Conservation (phyloP, 2,329 filamentous ascomycete genomes). For the Monilinia fructicola region DNA sequence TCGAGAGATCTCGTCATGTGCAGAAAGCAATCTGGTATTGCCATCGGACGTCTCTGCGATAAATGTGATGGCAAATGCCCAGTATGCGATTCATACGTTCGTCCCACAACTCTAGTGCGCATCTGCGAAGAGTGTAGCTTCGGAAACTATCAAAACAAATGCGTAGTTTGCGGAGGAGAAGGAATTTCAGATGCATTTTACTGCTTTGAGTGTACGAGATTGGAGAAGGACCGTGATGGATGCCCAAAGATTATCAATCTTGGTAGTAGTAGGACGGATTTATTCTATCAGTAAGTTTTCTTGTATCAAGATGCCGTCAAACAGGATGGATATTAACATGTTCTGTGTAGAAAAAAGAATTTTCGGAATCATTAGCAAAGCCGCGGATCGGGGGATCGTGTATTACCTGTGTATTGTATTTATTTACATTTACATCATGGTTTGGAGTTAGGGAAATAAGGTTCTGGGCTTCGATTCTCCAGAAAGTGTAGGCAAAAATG, state of each 20-base stretch:
- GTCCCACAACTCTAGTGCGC: slow-evolving; percentile 91
- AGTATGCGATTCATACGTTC: slow-evolving; percentile 98
- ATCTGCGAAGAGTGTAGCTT: slow-evolving; percentile 99
- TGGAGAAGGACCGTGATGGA: slow-evolving; percentile 96
- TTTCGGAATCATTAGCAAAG: slow-evolving; percentile 55
- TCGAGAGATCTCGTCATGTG: slow-evolving; percentile 95
- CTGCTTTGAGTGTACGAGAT: slow-evolving; percentile 95
- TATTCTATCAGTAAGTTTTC: slow-evolving; percentile 47
- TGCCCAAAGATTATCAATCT: slow-evolving; percentile 99
- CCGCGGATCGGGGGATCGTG: slow-evolving; percentile 21
- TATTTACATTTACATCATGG: slow-evolving; percentile 7
- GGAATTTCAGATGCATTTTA: slow-evolving; percentile 98
- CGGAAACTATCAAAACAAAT: slow-evolving; percentile 99
- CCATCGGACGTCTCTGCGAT: slow-evolving; percentile 97
- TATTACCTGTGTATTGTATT: slow-evolving; percentile 19
- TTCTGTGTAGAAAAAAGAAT: slow-evolving; percentile 61
- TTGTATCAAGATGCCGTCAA: slow-evolving; percentile 19
- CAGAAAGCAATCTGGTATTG: slow-evolving; percentile 96
- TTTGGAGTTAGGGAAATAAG: slow-evolving; percentile 14
- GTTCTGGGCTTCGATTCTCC: slow-evolving; percentile 7
- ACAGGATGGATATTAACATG: slow-evolving; percentile 36
- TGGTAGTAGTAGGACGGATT: slow-evolving; percentile 90
- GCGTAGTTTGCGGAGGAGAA: slow-evolving; percentile 96
- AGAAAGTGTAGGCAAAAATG: slow-evolving; percentile 1
- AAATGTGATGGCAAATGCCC: slow-evolving; percentile 99